Evolutionary conservation across 345 rosid species (phyloP), one percentile per base, ranked within the genome.

Genomic region (Eucalyptus brandiana): DNA sequence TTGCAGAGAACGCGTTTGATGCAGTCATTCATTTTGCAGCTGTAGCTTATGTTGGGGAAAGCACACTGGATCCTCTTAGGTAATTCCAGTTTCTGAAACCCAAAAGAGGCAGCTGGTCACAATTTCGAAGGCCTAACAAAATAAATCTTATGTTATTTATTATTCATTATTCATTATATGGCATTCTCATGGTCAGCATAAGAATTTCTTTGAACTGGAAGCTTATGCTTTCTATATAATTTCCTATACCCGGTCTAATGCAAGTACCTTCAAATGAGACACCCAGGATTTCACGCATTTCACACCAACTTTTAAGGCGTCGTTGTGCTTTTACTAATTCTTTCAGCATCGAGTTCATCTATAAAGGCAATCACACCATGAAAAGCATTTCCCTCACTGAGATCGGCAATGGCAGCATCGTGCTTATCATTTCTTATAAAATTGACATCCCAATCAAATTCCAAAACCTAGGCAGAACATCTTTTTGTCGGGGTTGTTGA

Each of bases 21-120:
- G 99, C 99, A 56, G 99, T 97, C 89, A 98, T 98, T 92, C 99
- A 98, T 95, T 98, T 98, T 93, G 99, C 99, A 12, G 99, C 99
- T 12, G 99, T 98, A 90, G 99, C 99, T n/a, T 98, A 97, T 93
- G 99, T 98, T 80, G 99, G 99, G 89, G 99, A 98, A 93, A 98
- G 99, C 94, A 97, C 99, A 4, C 91, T 95, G 80, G 94, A 98
- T 91, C 99, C 99, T 92, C 95, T 98, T 16, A 98, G 95, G 99
- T 98, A 92, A 93, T 95, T 90, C 54, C 30, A 19, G 51, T 12
- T n/a, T 86, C 30, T 16, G 40, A 51, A 86, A 49, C 44, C 60
- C 65, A 72, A 72, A 72, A 37, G 15, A 72, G 81, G 83, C 47
- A 1, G 80, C 44, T 34, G 83, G 2, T 40, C 83, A 37, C 30